Evolutionary conservation across 768 basidiomycete genomes (phyloP).

Genomic region (Boletellus ananiceps): DNA sequence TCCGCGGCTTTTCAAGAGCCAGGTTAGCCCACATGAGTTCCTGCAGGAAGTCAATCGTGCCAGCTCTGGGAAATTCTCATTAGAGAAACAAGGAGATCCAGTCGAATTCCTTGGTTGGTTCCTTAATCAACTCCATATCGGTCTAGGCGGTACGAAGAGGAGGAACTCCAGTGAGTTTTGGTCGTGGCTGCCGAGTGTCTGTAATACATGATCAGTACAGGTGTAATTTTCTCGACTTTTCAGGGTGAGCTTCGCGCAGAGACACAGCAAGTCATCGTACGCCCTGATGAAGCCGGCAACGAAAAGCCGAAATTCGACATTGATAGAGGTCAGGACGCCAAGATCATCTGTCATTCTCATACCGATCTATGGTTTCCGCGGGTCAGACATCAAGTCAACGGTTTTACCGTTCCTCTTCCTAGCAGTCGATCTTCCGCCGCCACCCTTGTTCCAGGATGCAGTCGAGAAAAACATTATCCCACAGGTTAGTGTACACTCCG

Average conservation of each 20-base stretch:
- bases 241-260: conserved; percentile 92
- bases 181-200: conserved; percentile 13
- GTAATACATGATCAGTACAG: conserved; percentile 37
- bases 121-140: conserved; percentile 87
- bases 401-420: conserved; percentile 93
- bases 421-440: conserved; percentile 92
- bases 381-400: conserved; percentile 75
- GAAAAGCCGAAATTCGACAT: conserved; percentile 92
- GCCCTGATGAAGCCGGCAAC: conserved; percentile 67
- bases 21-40: conserved; percentile 98
- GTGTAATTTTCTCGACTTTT: conserved; percentile 89
- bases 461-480: conserved; percentile 99
- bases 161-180: conserved; percentile 73
- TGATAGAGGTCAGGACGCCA: conserved; percentile 66
- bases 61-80: conserved; percentile 84
- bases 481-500: conserved; percentile 87
- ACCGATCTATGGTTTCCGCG: conserved; percentile 21
- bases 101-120: conserved; percentile 95
- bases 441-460: conserved; percentile 94
- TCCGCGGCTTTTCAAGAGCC: conserved; percentile 91
- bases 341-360: conserved; percentile 4
- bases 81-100: conserved; percentile 94
- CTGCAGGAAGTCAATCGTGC: conserved; percentile 92
- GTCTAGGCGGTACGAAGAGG: conserved; percentile 93
- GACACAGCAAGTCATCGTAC: conserved; percentile 88